Evolutionary conservation across 331 rosid species (phyloP).

Genomic region (Quercus lobata): DNA sequence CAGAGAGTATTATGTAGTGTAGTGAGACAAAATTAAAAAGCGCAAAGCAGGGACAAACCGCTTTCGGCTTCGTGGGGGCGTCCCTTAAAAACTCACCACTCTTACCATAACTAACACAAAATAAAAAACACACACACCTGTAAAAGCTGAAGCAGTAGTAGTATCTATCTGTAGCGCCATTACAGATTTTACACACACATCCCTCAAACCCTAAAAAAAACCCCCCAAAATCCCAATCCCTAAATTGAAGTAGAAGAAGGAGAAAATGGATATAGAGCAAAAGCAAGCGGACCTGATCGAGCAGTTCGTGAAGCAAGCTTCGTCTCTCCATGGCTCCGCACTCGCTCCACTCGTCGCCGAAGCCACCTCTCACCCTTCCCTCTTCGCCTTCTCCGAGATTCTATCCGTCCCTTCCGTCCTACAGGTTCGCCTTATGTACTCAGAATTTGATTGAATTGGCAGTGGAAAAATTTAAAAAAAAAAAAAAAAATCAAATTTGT

Average conservation of each 20-base stretch:
- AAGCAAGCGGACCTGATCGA: slow-evolving; percentile 87
- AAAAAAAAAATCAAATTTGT: neutral
- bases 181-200: neutral
- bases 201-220: no score
- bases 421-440: slow-evolving; percentile 43
- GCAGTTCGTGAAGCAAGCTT: slow-evolving; percentile 68
- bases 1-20: no score
- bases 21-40: no score
- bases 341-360: slow-evolving; percentile 53
- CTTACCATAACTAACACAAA: no score
- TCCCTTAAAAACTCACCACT: no score
- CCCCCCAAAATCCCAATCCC: neutral
- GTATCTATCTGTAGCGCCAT: no score
- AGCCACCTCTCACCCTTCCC: slow-evolving; percentile 83
- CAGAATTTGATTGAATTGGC: no score
- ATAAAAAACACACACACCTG: no score
- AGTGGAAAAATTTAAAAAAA: no score
- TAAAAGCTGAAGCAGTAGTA: no score
- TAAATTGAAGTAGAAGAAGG: neutral
- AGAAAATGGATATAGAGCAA: slow-evolving; percentile 77
- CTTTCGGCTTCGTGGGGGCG: no score
- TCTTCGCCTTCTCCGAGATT: slow-evolving; percentile 90
- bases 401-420: slow-evolving; percentile 60
- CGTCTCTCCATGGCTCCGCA: slow-evolving; percentile 45
- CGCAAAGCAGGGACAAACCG: no score